Evolutionary conservation across 108 stramenopile genomes (phyloP), one percentile per base, ranked within the genome.

Genomic region (Fistulifera pelliculosa): DNA sequence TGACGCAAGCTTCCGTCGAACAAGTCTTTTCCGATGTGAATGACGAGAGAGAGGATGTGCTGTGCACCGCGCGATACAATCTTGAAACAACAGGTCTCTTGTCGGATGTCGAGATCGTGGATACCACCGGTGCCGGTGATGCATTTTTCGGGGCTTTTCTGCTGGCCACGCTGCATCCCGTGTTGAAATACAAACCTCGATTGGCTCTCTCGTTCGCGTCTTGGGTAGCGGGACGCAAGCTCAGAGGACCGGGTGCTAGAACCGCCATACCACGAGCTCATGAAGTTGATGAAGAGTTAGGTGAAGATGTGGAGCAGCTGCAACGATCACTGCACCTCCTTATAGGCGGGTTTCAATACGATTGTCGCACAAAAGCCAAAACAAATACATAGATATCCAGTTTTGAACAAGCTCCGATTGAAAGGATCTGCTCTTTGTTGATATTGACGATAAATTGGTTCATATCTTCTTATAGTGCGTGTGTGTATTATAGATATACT

Each of bases 61-160:
- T 35, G 3, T 35, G 31, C 8, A 35, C 50, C 5, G 50, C 50
- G 2, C 6, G n/a, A n/a, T 51, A 51, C 26, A 6, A 47, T 44
- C 41, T 70, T 1, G 54, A 49, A 17, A 31, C 57, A 24, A 50
- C 25, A 0, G 77, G 77, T 2, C 42, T 69, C 25, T 31, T 79
- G 3, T 15, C 24, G n/a, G 41, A 73, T 55, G 54, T 42, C 0
- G 41, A 45, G 7, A 38, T 80, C 14, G 68, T 73, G 12, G 79
- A 80, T 52, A 80, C 79, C 13, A 80, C 79, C 2, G 79, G 79
- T 19, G 69, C 79, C 17, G 79, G 79, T 1, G 79, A 80, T 41
- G 68, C 74, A 12, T 80, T 80, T 35, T 73, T 75, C 26, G 79
- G 68, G n/a, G 79, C 68, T 2, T 80, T 66, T 49, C 17, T 80